A percentile compares a stretch with the other conserved stretches of the same genome.
phyloP scores from a whole-genome alignment of 2,329 filamentous ascomycete species.

The Penicillium sp. region DNA sequence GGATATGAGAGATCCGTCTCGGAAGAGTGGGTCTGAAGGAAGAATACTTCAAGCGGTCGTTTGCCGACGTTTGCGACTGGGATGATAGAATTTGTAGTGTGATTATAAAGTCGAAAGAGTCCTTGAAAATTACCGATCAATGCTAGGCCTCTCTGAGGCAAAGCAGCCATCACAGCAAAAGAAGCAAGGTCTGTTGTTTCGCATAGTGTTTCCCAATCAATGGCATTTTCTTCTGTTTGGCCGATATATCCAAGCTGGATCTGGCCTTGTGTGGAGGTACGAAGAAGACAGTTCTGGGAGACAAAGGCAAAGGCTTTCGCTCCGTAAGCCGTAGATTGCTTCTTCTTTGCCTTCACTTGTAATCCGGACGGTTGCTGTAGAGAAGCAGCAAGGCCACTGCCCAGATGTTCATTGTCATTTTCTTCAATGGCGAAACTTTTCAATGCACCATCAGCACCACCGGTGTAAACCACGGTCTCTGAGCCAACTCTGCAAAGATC shows the following conservation, averaged over 20 bases:
- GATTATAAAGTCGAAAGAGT: constrained; percentile 36
- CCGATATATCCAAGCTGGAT: constrained; percentile 32
- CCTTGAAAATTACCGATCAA: constrained; percentile 38
- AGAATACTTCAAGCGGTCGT: constrained; percentile 31
- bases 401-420: not conserved
- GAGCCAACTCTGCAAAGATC: constrained; percentile 40
- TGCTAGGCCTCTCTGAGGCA: constrained; percentile 32
- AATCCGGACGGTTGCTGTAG: not conserved
- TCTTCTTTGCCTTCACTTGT: not conserved
- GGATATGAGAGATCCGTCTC: constrained; percentile 3
- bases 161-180: constrained; percentile 32
- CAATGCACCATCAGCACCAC: constrained; percentile 77
- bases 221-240: constrained; percentile 10
- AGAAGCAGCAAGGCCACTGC: not conserved
- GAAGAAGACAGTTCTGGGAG: constrained; percentile 34
- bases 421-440: constrained; percentile 32
- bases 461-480: constrained; percentile 60
- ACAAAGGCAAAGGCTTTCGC: constrained; percentile 38
- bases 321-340: constrained; percentile 13
- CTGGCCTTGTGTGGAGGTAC: constrained; percentile 30
- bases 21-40: constrained; percentile 20
- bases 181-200: constrained; percentile 32
- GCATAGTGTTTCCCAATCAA: constrained; percentile 31
- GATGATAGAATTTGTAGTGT: constrained; percentile 30
- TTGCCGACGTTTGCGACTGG: constrained; percentile 27